Evolutionary conservation across 768 basidiomycete genomes (phyloP).

Genomic region (Lentinula guzmanii): DNA sequence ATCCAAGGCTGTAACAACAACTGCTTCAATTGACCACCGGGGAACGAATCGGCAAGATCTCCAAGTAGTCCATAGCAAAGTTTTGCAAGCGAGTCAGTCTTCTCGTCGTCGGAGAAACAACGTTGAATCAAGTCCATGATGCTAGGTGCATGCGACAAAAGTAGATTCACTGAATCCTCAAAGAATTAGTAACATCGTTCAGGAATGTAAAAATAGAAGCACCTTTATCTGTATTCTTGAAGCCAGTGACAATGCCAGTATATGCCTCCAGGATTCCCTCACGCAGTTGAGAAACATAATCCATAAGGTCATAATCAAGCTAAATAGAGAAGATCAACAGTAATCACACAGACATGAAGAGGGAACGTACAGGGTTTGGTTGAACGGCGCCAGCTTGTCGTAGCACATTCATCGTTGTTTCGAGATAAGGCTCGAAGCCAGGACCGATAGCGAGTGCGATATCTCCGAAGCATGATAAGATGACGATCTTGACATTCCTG

Average conservation of each 20-base stretch:
- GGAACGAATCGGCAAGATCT: conserved; percentile 88
- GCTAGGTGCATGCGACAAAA: conserved; percentile 63
- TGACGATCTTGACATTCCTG: conserved; percentile 94
- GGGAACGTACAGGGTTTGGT: conserved; percentile 70
- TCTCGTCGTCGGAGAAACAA: conserved; percentile 75
- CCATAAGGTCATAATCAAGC: conserved; percentile 87
- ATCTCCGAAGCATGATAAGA: conserved; percentile 93
- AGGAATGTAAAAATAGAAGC: not conserved
- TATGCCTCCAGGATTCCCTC: conserved; percentile 98
- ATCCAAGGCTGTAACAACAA: conserved; percentile 77
- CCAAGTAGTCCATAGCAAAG: conserved; percentile 83
- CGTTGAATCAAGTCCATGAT: conserved; percentile 82
- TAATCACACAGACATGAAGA: not conserved
- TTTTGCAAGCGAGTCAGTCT: conserved; percentile 70
- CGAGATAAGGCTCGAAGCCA: conserved; percentile 82
- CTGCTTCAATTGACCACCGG: conserved; percentile 75
- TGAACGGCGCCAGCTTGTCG: conserved; percentile 85
- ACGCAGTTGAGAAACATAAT: conserved; percentile 84
- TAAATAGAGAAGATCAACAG: conserved; percentile 15
- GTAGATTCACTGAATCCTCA: conserved; percentile 31
- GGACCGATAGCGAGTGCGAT: conserved; percentile 89
- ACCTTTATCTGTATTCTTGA: conserved; percentile 84
- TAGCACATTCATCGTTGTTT: conserved; percentile 86
- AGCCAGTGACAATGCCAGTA: conserved; percentile 86
- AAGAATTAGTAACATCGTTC: not conserved